A percentile compares a stretch with the other conserved stretches of the same genome.
Conservation (phyloP, 768 basidiomycete genomes). For the Auricularia sp. region DNA sequence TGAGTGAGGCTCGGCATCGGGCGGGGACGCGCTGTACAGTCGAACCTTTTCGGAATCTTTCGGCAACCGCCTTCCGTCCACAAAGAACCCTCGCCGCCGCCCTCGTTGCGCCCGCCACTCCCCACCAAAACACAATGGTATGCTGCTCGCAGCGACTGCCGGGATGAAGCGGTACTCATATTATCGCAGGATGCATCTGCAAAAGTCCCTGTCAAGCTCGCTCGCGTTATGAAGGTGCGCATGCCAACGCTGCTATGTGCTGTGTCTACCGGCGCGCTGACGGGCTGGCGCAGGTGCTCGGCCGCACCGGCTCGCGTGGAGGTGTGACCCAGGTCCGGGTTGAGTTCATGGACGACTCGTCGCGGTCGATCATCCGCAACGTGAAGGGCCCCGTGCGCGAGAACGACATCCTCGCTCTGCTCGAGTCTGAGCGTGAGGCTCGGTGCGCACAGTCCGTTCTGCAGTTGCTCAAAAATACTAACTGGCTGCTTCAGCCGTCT, state of each 20-base stretch:
- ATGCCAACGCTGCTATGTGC: slow-evolving; percentile 8
- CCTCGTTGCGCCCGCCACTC: slow-evolving; percentile 24
- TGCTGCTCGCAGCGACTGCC: too few species aligned
- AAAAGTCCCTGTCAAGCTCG: slow-evolving; percentile 92
- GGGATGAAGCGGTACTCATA: too few species aligned
- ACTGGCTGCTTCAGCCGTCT: neutral
- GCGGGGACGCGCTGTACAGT: too few species aligned
- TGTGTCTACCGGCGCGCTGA: slow-evolving; percentile 1
- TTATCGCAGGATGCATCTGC: slow-evolving; percentile 52
- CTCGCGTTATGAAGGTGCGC: slow-evolving; percentile 87
- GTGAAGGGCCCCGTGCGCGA: slow-evolving; percentile 96
- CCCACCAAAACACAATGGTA: slow-evolving; percentile 31
- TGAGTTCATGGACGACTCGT: slow-evolving; percentile 96
- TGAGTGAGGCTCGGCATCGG: too few species aligned
- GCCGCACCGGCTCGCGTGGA: slow-evolving; percentile 96
- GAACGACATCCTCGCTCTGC: slow-evolving; percentile 90
- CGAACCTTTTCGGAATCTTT: too few species aligned
- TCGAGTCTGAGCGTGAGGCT: slow-evolving; percentile 98
- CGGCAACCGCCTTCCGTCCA: slow-evolving; percentile 19
- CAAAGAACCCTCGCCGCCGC: slow-evolving; percentile 24
- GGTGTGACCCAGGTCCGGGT: slow-evolving; percentile 99
- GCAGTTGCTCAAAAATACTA: neutral
- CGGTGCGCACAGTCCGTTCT: slow-evolving; percentile 53
- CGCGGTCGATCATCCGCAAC: slow-evolving; percentile 94
- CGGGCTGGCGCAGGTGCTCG: slow-evolving; percentile 61